Base-by-base conservation (phyloP, 2,329 filamentous ascomycete genomes). In the Sarocladium oryzae region DNA sequence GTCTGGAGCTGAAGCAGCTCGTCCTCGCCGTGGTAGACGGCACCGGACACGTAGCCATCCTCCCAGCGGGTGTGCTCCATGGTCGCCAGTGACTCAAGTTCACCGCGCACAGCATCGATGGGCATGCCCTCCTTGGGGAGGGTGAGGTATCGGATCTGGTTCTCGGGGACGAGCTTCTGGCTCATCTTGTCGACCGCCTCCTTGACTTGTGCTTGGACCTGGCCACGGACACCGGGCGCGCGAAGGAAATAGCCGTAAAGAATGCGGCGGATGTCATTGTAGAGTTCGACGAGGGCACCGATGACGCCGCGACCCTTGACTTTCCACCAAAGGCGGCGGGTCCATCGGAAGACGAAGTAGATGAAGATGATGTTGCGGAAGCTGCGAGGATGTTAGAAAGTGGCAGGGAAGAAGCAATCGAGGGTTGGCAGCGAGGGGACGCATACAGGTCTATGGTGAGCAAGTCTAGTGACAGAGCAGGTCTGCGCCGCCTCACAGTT, bases 41-140 rank as follows among this genome's bases (percentile, higher is more conserved):
- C 92, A 26, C 93, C 93, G 37, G 88, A 95, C 51, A 99, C 93
- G 57, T 82, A 85, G 8, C 93, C 93, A 67, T 97, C 92, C 70
- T 99, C 93, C 93, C 93, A 99, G 57, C 87, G 81, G 2, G 91
- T 96, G 69, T 97, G 93, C 61, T 96, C 86, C 87, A 99, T 88
- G 46, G 78, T 83, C 15, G 85, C 84, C 58, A 99, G 75, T 58
- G 82, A 81, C 54, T 85, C 81, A 55, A 99, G 78, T 74, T 96
- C 92, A 54, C 82, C 80, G 59, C 84, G 81, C 37, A 99, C 79
- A 56, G 84, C 82, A 16, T 96, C 90, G 37, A 85, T 77, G 23
- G 80, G 77, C 85, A 91, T 88, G 65, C 91, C 92, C 63, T 92
- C 83, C 65, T 86, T 86, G 4, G 93, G 93, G 15, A 99, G 76